Evolutionary conservation across 805 yeast genomes (phyloP).

Genomic region (Pichia cephalocereana): DNA sequence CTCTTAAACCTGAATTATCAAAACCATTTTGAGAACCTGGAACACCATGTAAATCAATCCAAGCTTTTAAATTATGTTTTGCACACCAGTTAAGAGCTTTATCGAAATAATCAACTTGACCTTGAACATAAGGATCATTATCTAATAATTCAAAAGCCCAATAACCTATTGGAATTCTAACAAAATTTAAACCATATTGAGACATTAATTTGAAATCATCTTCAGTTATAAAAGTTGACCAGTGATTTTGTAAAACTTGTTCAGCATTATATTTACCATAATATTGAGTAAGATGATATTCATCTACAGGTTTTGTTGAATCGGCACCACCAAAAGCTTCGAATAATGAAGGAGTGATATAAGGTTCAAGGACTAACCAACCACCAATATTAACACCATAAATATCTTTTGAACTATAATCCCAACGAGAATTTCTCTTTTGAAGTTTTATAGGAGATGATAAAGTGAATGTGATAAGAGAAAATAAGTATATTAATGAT

Average conservation of each 20-base stretch:
- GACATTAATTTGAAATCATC: conserved; percentile 56
- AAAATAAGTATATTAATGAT: neutral
- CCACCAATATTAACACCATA: conserved; percentile 82
- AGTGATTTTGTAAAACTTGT: conserved; percentile 51
- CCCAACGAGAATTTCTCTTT: conserved; percentile 26
- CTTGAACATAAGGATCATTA: conserved; percentile 79
- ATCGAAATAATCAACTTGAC: conserved; percentile 67
- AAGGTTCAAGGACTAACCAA: conserved; percentile 85
- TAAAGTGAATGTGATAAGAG: conserved; percentile 1
- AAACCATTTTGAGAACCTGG: conserved; percentile 96
- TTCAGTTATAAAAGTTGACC: conserved; percentile 73
- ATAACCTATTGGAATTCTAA: conserved; percentile 88
- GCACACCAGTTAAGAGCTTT: conserved; percentile 71
- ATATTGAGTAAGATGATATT: conserved; percentile 53
- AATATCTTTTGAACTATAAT: conserved; percentile 20
- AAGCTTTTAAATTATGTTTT: conserved; percentile 53
- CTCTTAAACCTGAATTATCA: conserved; percentile 87
- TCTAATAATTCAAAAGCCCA: conserved; percentile 71
- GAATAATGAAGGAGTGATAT: conserved; percentile 73
- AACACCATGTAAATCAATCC: conserved; percentile 95
- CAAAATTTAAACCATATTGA: conserved; percentile 64
- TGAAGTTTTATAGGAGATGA: conserved; percentile 21
- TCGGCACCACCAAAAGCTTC: conserved; percentile 34
- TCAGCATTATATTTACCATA: conserved; percentile 56
- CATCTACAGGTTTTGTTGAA: conserved; percentile 64